A percentile compares a stretch with the other conserved stretches of the same genome.
Conservation (phyloP, 768 basidiomycete genomes). For the Asterophora lycoperdoides region DNA sequence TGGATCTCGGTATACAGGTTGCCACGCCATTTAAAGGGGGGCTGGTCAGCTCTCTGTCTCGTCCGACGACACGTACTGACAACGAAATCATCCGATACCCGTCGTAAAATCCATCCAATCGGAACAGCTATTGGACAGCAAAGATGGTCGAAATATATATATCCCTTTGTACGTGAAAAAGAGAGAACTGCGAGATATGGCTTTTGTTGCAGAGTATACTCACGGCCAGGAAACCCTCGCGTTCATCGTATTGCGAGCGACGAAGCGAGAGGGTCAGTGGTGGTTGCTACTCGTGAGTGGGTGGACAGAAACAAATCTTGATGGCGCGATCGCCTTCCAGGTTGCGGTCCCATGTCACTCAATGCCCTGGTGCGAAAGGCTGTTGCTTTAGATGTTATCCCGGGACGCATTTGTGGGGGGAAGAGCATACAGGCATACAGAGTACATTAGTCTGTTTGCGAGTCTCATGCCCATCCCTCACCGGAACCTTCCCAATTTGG, state of each 20-base stretch:
- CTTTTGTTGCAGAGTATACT: conserved; percentile 56
- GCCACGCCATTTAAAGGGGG: no score
- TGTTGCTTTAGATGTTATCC: conserved; percentile 57
- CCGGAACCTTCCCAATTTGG: no score
- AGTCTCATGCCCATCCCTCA: no score
- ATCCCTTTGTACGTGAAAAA: conserved; percentile 57
- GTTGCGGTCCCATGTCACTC: conserved; percentile 70
- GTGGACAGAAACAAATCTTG: no score
- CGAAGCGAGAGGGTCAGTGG: conserved; percentile 55
- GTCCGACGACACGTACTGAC: not conserved
- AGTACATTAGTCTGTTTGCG: no score
- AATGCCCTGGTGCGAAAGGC: conserved; percentile 66
- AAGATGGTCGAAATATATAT: conserved; percentile 13
- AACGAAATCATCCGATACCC: not conserved
- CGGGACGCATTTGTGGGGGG: conserved; percentile 45
- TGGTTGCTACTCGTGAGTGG: conserved; percentile 41
- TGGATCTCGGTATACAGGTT: no score
- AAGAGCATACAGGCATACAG: conserved; percentile 50
- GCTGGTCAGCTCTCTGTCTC: not conserved
- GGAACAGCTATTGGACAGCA: not conserved
- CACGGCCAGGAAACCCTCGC: conserved; percentile 63
- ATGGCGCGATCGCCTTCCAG: conserved; percentile 25
- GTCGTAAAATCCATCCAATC: not conserved
- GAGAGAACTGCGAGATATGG: conserved; percentile 56
- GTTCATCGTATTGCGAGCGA: conserved; percentile 58